Evolutionary conservation across 2,329 filamentous ascomycete species (phyloP).

Genomic region (Hymenoscyphus albidus): DNA sequence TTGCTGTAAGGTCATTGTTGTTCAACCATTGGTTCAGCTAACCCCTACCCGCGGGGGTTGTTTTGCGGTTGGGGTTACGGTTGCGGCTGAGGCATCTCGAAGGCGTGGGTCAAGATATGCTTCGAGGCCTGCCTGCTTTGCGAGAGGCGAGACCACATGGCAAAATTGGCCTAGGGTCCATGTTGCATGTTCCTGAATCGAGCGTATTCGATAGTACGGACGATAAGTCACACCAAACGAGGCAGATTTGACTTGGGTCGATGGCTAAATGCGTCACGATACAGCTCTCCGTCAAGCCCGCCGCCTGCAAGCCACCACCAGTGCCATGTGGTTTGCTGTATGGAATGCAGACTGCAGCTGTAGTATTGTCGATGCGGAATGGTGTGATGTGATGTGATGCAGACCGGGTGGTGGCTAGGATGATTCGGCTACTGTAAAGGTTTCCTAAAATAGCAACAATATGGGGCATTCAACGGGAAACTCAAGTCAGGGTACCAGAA

Average conservation of each 20-base stretch:
- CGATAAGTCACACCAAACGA: slow-evolving; percentile 9
- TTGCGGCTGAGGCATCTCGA: slow-evolving; percentile 10
- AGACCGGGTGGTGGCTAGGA: slow-evolving; percentile 2
- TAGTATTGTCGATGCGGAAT: background rate
- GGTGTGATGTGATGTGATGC: background rate
- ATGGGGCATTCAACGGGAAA: slow-evolving; percentile 5
- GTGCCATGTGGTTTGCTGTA: slow-evolving; percentile 6
- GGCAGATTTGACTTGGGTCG: slow-evolving; percentile 8
- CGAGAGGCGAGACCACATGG: background rate
- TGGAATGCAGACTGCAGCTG: background rate
- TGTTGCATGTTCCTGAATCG: slow-evolving; percentile 1
- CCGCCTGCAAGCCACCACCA: slow-evolving; percentile 4
- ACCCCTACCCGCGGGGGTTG: background rate
- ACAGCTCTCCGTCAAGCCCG: background rate
- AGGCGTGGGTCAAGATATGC: background rate
- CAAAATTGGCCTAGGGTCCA: slow-evolving; percentile 2
- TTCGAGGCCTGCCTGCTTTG: background rate
- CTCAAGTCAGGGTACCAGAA: background rate
- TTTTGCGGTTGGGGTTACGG: background rate
- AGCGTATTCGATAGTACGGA: slow-evolving; percentile 8
- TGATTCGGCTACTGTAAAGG: slow-evolving; percentile 1
- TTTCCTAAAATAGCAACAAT: slow-evolving; percentile 8
- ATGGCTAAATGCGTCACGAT: slow-evolving; percentile 7
- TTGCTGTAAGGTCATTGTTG: slow-evolving; percentile 5
- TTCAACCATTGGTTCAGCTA: slow-evolving; percentile 6